Conservation (phyloP, 2,329 filamentous ascomycete genomes). For the Xylariaceae sp. region DNA sequence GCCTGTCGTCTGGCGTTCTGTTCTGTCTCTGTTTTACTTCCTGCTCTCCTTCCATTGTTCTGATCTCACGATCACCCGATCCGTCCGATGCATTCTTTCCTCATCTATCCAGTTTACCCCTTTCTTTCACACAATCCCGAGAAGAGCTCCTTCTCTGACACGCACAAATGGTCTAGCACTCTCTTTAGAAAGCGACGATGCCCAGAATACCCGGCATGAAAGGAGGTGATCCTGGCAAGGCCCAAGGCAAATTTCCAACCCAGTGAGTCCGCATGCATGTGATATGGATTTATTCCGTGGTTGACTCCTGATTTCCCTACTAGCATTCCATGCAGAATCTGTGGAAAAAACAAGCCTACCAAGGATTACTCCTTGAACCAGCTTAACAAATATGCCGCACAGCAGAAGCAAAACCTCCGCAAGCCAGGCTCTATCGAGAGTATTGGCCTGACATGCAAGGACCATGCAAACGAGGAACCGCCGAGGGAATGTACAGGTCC, state of each 20-base stretch:
- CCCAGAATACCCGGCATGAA: too few species aligned
- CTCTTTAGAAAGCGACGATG: too few species aligned
- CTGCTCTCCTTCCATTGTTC: too few species aligned
- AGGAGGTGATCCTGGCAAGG: too few species aligned
- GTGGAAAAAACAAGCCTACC: conserved; percentile 10
- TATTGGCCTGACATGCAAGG: conserved; percentile 15
- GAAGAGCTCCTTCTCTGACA: too few species aligned
- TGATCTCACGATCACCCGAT: too few species aligned
- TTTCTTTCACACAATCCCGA: too few species aligned
- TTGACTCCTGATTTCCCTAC: conserved; percentile 6
- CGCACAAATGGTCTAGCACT: too few species aligned
- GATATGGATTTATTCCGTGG: background rate
- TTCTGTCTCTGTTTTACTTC: too few species aligned
- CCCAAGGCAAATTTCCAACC: conserved; percentile 3
- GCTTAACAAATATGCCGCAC: conserved; percentile 13
- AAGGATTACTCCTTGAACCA: conserved; percentile 14
- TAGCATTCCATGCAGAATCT: conserved; percentile 16
- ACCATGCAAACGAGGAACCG: conserved; percentile 4
- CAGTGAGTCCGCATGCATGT: conserved; percentile 8
- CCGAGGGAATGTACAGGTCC: conserved; percentile 29
- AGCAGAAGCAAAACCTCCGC: conserved; percentile 9
- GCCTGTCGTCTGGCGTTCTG: too few species aligned
- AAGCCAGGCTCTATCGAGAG: conserved; percentile 10
- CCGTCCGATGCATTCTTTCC: too few species aligned
- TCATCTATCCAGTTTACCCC: too few species aligned